Evolutionary conservation across 169 alveolate species (phyloP).

Genomic region (Amoebophrya sp.): DNA sequence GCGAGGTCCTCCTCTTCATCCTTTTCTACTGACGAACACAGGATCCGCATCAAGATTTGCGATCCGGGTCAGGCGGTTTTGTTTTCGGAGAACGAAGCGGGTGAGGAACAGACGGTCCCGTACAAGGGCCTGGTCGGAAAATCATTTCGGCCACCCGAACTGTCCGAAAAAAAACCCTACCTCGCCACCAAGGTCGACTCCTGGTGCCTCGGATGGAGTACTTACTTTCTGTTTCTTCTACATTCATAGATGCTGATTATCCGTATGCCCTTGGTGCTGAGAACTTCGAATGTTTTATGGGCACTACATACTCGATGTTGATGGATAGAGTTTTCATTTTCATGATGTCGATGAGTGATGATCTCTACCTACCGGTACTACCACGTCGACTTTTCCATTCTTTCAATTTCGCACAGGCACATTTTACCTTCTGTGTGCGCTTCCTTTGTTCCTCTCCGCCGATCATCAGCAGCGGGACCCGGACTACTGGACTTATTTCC

Average conservation of each 20-base stretch:
- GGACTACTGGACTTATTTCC: background rate
- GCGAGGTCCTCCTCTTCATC: too few species aligned
- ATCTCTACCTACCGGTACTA: too few species aligned
- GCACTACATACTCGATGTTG: too few species aligned
- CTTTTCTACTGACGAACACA: too few species aligned
- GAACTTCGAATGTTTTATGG: background rate
- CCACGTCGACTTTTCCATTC: too few species aligned
- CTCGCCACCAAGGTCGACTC: conserved; percentile 35
- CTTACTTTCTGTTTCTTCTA: too few species aligned
- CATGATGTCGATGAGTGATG: background rate
- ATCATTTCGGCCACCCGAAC: conserved; percentile 37
- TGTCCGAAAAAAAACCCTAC: conserved; percentile 23
- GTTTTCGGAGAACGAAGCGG: background rate
- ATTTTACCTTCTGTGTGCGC: background rate
- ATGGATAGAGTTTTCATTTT: too few species aligned
- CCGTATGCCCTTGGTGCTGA: background rate
- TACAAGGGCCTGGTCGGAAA: conserved; percentile 36
- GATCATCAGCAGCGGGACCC: background rate
- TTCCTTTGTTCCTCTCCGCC: background rate
- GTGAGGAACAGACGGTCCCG: background rate
- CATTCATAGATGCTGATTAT: too few species aligned
- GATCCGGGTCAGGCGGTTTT: conserved; percentile 17
- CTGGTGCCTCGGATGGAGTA: conserved; percentile 43
- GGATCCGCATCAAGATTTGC: conserved; percentile 7
- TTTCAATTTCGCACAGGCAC: background rate